Evolutionary conservation across 106 monocot genomes (phyloP), one percentile per base, ranked within the genome.

Genomic region (Iris macrosiphon): DNA sequence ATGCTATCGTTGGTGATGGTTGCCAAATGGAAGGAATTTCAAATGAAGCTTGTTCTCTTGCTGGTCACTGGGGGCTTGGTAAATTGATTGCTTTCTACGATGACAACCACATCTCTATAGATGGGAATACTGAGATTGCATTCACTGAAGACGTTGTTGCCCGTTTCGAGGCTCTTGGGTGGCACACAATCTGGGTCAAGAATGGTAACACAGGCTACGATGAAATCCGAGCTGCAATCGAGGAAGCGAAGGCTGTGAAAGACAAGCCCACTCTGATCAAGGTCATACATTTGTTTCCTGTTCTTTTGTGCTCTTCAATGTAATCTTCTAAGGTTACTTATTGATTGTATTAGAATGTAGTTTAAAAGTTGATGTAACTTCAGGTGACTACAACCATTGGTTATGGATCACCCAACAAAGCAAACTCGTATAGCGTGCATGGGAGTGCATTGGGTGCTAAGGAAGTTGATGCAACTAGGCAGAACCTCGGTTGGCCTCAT

Each of bases 121-220:
- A 94, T 46, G 93, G 93, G 49, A 88, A 94, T 68, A 94, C 93
- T 29, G 93, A 94, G 49, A 88, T 94, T 64, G 84, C 93, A 12
- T 94, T 94, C 54, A 81, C 88, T 0, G 93, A 94, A 64, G 93
- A 94, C 59, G 93, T 94, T n/a, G 73, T 35, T 43, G 73, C 84
- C 3, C 88, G 93, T 17, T 94, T 88, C 56, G 93, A 94, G 46
- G 80, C 93, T 55, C 88, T 94, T 30, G 93, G 93, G 8, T 94
- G 93, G 93, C 93, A 94, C 65, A 94, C 93, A 0, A 94, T 94
- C 67, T 94, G 93, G 93, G 93, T 94, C 52, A 94, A 94, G 81
- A 81, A 85, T 57, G 93, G 93, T n/a, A 94, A 94, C 57, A 76
- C 53, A 14, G 85, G 79, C 26, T 80, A 85, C 27, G 69, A 76